phyloP scores from a whole-genome alignment of 352 stramenopile genomes.

The Phytopythium sindhum region DNA sequence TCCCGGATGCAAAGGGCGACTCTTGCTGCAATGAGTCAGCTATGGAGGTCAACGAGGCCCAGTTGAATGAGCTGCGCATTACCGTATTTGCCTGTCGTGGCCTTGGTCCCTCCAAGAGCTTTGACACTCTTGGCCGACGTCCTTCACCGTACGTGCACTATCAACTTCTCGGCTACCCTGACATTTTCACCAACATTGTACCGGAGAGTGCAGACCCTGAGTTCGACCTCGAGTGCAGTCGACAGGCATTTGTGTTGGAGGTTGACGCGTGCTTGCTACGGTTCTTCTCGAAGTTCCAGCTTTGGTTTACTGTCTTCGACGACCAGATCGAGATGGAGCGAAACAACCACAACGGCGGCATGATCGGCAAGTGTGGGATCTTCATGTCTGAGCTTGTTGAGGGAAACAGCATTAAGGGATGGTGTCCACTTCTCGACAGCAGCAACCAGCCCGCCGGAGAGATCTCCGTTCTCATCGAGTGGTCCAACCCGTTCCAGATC shows the following conservation, averaged over 20 bases:
- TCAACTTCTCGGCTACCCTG: slow-evolving; percentile 86
- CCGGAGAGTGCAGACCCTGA: slow-evolving; percentile 53
- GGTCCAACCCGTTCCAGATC: slow-evolving; percentile 74
- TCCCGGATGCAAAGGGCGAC: slow-evolving; percentile 8
- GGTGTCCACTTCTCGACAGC: slow-evolving; percentile 65
- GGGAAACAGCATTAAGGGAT: slow-evolving; percentile 66
- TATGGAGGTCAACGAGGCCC: slow-evolving; percentile 14
- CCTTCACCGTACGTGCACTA: slow-evolving; percentile 88
- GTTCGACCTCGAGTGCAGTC: slow-evolving; percentile 65
- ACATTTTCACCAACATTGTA: slow-evolving; percentile 88
- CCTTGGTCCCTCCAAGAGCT: slow-evolving; percentile 30
- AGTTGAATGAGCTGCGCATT: slow-evolving; percentile 65
- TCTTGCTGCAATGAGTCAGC: slow-evolving; percentile 8
- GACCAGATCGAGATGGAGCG: slow-evolving; percentile 48
- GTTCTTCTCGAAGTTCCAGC: slow-evolving; percentile 78
- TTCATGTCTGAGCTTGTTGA: slow-evolving; percentile 60
- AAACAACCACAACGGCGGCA: slow-evolving; percentile 35
- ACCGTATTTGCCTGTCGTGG: slow-evolving; percentile 63
- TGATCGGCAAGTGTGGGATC: slow-evolving; percentile 78
- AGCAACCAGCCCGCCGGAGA: slow-evolving; percentile 56
- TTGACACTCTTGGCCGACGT: too few species aligned
- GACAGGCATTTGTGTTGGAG: slow-evolving; percentile 63
- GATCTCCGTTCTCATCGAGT: slow-evolving; percentile 70
- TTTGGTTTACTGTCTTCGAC: slow-evolving; percentile 88
- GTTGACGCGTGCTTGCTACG: slow-evolving; percentile 73